Percentiles rank a stretch among this genome's conserved stretches.
phyloP scores from a whole-genome alignment of 176 grass and related monocot species.

The Cocos nucifera region DNA sequence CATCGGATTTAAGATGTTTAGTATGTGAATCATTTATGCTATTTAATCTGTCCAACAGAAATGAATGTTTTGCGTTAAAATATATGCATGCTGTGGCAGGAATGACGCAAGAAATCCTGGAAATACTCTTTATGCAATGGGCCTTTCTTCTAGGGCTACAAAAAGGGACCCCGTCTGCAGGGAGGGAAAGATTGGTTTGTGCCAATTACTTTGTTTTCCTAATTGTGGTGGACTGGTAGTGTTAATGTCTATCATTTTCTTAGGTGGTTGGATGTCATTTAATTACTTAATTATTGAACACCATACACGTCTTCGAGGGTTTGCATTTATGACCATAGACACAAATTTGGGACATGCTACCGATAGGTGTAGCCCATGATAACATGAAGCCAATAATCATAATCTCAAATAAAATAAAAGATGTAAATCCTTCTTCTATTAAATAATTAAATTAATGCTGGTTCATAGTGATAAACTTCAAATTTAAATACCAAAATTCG shows the following conservation, averaged over 20 bases:
- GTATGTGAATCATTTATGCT: no score
- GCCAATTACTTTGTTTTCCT: background rate
- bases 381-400: no score
- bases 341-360: background rate
- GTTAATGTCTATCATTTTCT: background rate
- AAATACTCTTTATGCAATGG: slow-evolving; percentile 61
- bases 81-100: slow-evolving; percentile 17
- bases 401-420: no score
- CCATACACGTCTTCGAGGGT: slow-evolving; percentile 2
- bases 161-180: slow-evolving; percentile 56
- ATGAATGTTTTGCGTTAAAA: background rate
- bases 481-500: no score
- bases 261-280: slow-evolving; percentile 10
- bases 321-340: slow-evolving; percentile 14
- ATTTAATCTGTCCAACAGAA: no score
- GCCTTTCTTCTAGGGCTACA: slow-evolving; percentile 57
- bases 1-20: background rate
- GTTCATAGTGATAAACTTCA: no score
- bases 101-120: slow-evolving; percentile 39
- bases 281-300: slow-evolving; percentile 15
- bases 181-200: slow-evolving; percentile 49
- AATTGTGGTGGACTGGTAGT: no score
- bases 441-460: no score
- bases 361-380: no score
- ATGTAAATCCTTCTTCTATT: no score